Evolutionary conservation across 257 asterid genomes (phyloP), one percentile per base, ranked within the genome.

Genomic region (Przewalskia tangutica): DNA sequence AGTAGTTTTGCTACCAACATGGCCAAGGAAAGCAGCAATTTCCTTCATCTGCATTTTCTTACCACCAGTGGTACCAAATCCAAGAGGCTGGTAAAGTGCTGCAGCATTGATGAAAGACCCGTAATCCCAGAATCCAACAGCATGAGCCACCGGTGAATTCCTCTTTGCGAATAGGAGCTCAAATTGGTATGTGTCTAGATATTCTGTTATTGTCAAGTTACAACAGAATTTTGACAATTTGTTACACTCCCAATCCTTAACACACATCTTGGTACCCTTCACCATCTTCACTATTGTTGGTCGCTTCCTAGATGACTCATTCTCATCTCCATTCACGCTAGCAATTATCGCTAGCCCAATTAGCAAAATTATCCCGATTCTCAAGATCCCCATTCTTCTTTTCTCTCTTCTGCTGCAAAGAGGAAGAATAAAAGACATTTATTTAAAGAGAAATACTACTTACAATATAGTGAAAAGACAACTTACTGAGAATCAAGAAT

Each of bases 21-120:
- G 99, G 84, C 91, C 99, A 48, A 95, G 82, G 82, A 95, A 91
- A 62, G 98, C 99, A 44, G 92, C 90, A 40, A 93, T 34, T 80
- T 95, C 99, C 86, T 77, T 88, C 95, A 93, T 90, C 87, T 92
- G 97, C 87, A 51, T 46, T 17, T 86, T 76, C 82, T 84, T 84
- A 34, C 94, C 93, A 77, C 98, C 98, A 54, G 98, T 90, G 36
- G 99, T 95, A 53, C 97, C 97, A 63, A 95, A 95, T 51, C 99
- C 99, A 10, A 71, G 87, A 10, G 97, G 98, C 93, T 95, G 90
- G 70, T 75, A 92, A 18, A 83, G 0, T 62, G 99, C 84, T 78
- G 98, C 84, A 82, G 97, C 97, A 60, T 82, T 79, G 78, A 93
- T 93, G 86, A 95, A 95, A 8, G 98, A 90, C 56, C 78, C 77